Base-by-base conservation (phyloP, 352 stramenopile genomes). In the Phytophthora foliorum region DNA sequence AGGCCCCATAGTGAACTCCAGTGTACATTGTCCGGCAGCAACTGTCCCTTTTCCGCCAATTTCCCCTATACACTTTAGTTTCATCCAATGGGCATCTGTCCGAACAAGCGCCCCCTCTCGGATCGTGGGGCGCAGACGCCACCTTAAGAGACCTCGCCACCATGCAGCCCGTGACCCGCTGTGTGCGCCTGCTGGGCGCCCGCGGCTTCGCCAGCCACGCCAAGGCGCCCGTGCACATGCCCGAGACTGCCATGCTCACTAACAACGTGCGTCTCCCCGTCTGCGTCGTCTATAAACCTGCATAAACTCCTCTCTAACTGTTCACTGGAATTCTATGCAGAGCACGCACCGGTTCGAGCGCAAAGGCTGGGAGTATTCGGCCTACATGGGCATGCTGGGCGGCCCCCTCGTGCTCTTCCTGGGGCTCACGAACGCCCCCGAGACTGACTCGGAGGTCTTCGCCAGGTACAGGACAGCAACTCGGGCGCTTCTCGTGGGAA, bases 361-460 rank as follows among this genome's bases (percentile, higher is more conserved):
- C 61, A 96, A 96, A 67, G 88, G 88, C 27, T 96, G 86, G 82
- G 86, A 96, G 72, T 91, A 89, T 69, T 94, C 86, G 21, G 80
- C 76, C 36, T 93, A 93, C 74, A 81, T 93, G 77, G 83, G 76
- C 9, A 85, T 96, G 66, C 49, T 93, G 21, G 84, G 84, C 16
- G 86, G 74, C 22, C 86, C 88, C 6, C 71, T 92, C 49, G 54
- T 96, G 32, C 82, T 96, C 44, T 92, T 85, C 65, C 63, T 96
- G 51, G 88, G 88, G 8, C 74, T 96, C 52, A 90, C 73, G 41
- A 94, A 94, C 76, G 85, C 75, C 32, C 86, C 88, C 5, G 86
- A 96, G 72, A 94, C 85, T 50, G 81, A 96, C 77, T 93, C 86
- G 75, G 82, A 94, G 57, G 84, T 92, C 24, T 92, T 91, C 56